phyloP scores from a whole-genome alignment of 106 monocot species.

The Acorus gramineus region DNA sequence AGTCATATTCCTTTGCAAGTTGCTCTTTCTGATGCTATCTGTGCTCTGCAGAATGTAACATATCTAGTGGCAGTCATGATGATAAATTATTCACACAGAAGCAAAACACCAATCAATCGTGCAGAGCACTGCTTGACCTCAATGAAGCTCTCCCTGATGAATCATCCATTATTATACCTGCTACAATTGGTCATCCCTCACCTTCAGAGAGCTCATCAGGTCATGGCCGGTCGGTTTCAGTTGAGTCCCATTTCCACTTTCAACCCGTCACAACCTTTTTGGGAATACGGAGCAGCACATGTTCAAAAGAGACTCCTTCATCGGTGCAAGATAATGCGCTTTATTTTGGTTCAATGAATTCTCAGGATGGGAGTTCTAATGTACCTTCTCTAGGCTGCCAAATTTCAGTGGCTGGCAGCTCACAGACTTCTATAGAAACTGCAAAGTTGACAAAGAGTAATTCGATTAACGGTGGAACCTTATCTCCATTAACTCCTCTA shows the following conservation, averaged over 20 bases:
- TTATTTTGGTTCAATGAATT: constrained; percentile 1
- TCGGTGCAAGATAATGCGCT: background rate
- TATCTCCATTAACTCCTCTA: background rate
- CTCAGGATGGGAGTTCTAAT: background rate
- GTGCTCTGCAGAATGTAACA: constrained; percentile 18
- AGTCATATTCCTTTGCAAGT: too few relatives aligned
- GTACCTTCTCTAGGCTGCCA: background rate
- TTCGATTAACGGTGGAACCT: background rate
- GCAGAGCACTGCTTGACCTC: constrained; percentile 43
- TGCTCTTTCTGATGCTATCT: too few relatives aligned
- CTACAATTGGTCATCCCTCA: constrained; percentile 5
- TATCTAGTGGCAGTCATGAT: background rate
- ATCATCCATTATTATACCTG: constrained; percentile 1
- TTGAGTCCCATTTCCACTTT: constrained; percentile 2
- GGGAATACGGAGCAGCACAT: background rate
- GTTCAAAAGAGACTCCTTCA: constrained; percentile 4
- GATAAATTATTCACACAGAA: constrained; percentile 4
- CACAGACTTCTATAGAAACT: background rate
- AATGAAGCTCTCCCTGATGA: constrained; percentile 48
- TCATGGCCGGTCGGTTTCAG: constrained; percentile 8
- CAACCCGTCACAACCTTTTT: background rate
- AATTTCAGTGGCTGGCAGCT: background rate
- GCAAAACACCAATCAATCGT: constrained; percentile 3
- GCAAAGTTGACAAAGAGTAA: background rate
- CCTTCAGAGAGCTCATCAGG: constrained; percentile 22